Evolutionary conservation across 148 eudicot genomes (phyloP), one percentile per base, ranked within the genome.

Genomic region (Dianthus caryophyllus): DNA sequence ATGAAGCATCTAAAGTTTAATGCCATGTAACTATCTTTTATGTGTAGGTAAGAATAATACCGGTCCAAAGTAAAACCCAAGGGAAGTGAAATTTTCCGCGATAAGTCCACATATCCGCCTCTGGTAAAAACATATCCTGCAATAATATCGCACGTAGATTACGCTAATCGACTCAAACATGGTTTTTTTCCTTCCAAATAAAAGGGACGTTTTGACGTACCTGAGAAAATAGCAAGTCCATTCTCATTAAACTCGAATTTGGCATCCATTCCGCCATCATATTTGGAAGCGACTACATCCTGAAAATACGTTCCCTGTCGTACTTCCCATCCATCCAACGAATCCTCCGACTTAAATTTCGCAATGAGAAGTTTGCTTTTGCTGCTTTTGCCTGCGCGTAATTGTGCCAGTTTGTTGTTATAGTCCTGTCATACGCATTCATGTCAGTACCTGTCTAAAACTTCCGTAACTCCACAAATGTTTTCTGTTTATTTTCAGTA

Each of bases 371-470:
- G 92, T 85, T 94, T 94, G 79, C 97, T 90, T 82, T 94, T 94
- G 81, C 98, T 94, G 84, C 98, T 94, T 73, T 90, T 94, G 25
- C 97, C 98, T 44, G 98, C 98, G 74, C 97, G 79, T 64, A 86
- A 26, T 63, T 94, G 97, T 73, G 98, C 98, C 70, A 90, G 80
- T 72, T 86, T 67, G 73, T 94, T 94, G 81, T 90, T 88, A 77
- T 87, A 83, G 79, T 94, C 98, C 97, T 94, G 80, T 44, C 82
- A 77, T 6, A 61, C 48, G 16, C 18, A 36, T 21, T 46, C 15
- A 46, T 14, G 50, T 71, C 61, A 76, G 39, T 31, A 33, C 49
- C 39, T 38, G 21, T 31, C 63, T 9, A 46, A 36, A 13, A 30
- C 27, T 31, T 39, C 59, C 57, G 30, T 39, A n/a, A 59, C 53